These are phyloP conservation scores for Eucalyptus decipiens DNA, from an alignment of 345 rosid genomes.

Conservation along the genomic window DNA sequence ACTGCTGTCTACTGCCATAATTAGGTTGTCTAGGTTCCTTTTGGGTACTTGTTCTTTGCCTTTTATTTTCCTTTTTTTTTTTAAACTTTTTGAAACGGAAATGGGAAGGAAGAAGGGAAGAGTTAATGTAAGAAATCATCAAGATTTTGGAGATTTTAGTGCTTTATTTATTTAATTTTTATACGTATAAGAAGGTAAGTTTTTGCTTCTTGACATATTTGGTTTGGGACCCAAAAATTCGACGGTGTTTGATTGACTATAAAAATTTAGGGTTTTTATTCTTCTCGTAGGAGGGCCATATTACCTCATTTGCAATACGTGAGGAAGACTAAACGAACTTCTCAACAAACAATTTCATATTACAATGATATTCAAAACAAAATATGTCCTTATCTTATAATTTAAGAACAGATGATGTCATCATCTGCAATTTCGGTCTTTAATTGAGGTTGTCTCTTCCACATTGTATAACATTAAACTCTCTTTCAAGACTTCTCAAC, in stretches of 20 bases:
- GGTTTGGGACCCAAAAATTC: not conserved
- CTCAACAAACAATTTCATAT: not conserved
- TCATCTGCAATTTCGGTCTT: not conserved
- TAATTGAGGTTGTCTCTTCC: not conserved
- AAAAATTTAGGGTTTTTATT: not conserved
- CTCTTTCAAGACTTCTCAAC: not conserved
- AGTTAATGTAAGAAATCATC: not conserved
- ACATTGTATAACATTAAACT: not conserved
- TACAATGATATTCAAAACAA: not conserved
- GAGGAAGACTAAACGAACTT: not conserved
- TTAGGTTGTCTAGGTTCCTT: not conserved
- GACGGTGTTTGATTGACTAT: not conserved
- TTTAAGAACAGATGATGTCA: not conserved
- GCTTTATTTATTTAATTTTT: not conserved
- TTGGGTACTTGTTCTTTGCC: not conserved
- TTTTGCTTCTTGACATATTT: not conserved
- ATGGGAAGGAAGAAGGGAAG: not conserved
- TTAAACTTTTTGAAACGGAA: not conserved
- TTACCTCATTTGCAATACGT: not conserved
- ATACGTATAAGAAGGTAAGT: not conserved
- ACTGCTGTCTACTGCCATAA: not conserved
- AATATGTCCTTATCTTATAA: not conserved
- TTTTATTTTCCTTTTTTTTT: not conserved
- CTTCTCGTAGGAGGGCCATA: not conserved
- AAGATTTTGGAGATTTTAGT: not conserved